Conservation (phyloP, 108 stramenopile species). For the Nitzschia putrida region DNA sequence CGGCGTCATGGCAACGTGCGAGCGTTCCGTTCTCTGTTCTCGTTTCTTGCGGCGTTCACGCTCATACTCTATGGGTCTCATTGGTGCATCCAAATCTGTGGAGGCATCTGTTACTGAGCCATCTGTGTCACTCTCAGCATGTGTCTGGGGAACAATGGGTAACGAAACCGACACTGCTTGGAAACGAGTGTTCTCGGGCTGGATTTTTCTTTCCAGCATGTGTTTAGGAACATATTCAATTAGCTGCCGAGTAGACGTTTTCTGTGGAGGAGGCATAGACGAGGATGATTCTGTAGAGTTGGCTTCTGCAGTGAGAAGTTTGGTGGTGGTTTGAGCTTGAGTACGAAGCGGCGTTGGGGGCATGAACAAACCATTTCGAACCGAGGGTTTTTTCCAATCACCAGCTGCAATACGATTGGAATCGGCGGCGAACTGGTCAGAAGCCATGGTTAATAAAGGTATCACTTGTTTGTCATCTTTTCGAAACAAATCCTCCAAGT, state of each 20-base stretch:
- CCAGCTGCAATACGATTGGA: constrained; percentile 19
- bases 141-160: neutral
- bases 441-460: constrained; percentile 46
- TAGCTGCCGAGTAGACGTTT: constrained; percentile 23
- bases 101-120: constrained; percentile 52
- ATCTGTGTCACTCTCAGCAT: constrained; percentile 19
- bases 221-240: constrained; percentile 72
- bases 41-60: constrained; percentile 13
- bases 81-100: constrained; percentile 72
- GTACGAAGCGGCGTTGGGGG: constrained; percentile 26
- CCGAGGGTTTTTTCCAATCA: constrained; percentile 16
- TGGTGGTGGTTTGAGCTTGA: constrained; percentile 21
- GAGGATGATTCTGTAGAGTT: neutral
- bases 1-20: constrained; percentile 77
- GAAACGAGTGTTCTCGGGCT: constrained; percentile 69
- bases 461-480: constrained; percentile 12
- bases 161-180: constrained; percentile 3
- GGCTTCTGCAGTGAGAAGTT: constrained; percentile 8
- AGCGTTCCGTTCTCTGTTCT: constrained; percentile 35
- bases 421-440: constrained; percentile 37
- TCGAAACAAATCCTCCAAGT: constrained; percentile 30
- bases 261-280: constrained; percentile 28
- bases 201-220: constrained; percentile 53
- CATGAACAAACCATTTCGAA: constrained; percentile 51
- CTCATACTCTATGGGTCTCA: constrained; percentile 44